Evolutionary conservation across 2,329 filamentous ascomycete genomes (phyloP).

Genomic region (Colletotrichum simmondsii): DNA sequence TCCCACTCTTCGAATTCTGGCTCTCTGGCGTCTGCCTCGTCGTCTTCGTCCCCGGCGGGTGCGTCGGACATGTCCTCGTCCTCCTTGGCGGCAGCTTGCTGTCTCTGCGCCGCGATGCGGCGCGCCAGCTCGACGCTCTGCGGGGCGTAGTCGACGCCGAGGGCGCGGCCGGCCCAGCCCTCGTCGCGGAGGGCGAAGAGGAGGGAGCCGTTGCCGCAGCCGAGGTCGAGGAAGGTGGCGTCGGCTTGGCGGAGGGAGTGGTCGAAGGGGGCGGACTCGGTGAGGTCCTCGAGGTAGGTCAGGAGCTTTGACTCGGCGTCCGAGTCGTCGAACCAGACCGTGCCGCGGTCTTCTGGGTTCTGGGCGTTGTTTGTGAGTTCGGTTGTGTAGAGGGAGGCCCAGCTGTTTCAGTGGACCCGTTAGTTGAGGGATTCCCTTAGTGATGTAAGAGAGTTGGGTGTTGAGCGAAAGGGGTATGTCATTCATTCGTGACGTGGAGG

Average conservation of each 20-base stretch:
- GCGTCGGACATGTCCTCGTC: slow-evolving; percentile 38
- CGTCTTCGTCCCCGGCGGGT: slow-evolving; percentile 35
- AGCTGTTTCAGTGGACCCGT: slow-evolving; percentile 58
- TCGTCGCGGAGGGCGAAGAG: slow-evolving; percentile 81
- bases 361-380: slow-evolving; percentile 78
- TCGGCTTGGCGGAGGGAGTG: slow-evolving; percentile 35
- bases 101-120: slow-evolving; percentile 60
- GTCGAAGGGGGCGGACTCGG: slow-evolving; percentile 36
- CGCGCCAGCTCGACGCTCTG: slow-evolving; percentile 79
- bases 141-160: slow-evolving; percentile 90
- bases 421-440: slow-evolving; percentile 21
- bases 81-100: slow-evolving; percentile 22
- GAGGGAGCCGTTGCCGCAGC: slow-evolving; percentile 93
- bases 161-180: slow-evolving; percentile 74
- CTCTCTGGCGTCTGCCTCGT: slow-evolving; percentile 22
- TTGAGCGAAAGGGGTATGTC: not conserved
- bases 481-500: slow-evolving; percentile 2
- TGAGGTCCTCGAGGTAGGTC: slow-evolving; percentile 64
- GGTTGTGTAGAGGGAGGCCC: slow-evolving; percentile 78
- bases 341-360: slow-evolving; percentile 84
- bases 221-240: slow-evolving; percentile 82
- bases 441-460: slow-evolving; percentile 4
- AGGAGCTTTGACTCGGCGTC: slow-evolving; percentile 86
- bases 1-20: slow-evolving; percentile 70
- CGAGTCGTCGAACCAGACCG: slow-evolving; percentile 96